Base-by-base conservation (phyloP, 129 eudicot genomes). In the Lonicera japonica region DNA sequence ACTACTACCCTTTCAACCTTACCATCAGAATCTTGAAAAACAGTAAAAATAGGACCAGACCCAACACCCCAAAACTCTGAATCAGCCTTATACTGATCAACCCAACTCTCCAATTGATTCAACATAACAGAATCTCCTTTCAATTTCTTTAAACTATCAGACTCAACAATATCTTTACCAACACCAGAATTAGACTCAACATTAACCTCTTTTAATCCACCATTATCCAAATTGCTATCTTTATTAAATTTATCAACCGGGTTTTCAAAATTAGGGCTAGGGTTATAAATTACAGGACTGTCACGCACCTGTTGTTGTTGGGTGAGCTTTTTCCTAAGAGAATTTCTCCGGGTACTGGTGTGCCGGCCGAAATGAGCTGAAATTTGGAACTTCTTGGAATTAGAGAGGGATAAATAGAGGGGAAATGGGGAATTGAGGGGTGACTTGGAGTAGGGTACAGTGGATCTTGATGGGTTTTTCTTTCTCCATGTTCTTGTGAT, bases 41-140 rank as follows among this genome's bases (percentile, higher is more conserved):
- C 79, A 59, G 82, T 80, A 73, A 87, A 80, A 65, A 87, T 72
- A 62, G 73, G 77, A 38, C 79, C 77, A 25, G 79, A 69, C 34
- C 95, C 95, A 61, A 70, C 56, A 17, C 95, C 95, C 95, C 95
- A 87, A 80, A 74, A 77, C 68, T 87, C 81, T 0, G 68, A 34
- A 53, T 87, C 95, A 24, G 66, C 77, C 75, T 85, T 76, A 71
- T 83, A 80, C 61, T 75, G 88, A 68, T 76, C 79, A 70, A 71
- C 80, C 95, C 95, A 89, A 60, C 58, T 65, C 73, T 80, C 83
- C 52, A 89, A 75, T 50, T 78, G 79, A 75, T 78, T 71, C 84
- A 73, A 81, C 60, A 78, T 51, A 46, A 56, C 67, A 20, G 79
- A 79, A 21, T 69, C 89, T 14, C 77, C 73, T 34, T 63, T 74